Evolutionary conservation across 2,329 filamentous ascomycete species (phyloP), one percentile per base, ranked within the genome.

Genomic region (Coleophoma crateriformis): DNA sequence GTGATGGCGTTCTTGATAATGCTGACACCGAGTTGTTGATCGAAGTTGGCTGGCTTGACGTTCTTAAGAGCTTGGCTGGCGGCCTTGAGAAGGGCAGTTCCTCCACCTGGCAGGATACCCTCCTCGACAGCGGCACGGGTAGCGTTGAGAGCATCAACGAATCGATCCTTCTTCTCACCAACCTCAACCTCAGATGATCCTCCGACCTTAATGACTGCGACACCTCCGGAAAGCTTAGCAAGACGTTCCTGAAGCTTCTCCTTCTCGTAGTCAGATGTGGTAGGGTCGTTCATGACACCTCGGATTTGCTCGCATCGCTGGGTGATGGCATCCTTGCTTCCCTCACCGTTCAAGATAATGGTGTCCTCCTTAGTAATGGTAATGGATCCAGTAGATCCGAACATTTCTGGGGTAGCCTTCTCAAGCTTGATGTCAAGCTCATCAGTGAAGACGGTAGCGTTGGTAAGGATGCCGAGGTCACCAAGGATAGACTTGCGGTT

Each of bases 331-430:
- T 99, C 94, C 82, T 97, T 96, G 85, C 77, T 87, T 58, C 94
- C 94, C 66, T 96, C 90, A 50, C 94, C 94, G 73, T 99, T 99
- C 56, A 99, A 84, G 67, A 99, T 85, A 71, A 99, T 96, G 63
- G 94, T 99, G 74, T 99, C 94, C 77, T 99, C 94, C 83, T 99
- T 99, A 71, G 94, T 99, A 76, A 99, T 97, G 71, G 94, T 97
- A 77, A 99, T 96, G 65, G 91, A 94, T 58, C 94, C 94, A 61
- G 94, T 97, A 52, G 90, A 94, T 61, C 94, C 94, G 67, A 99
- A 89, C 85, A 96, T 88, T 62, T 97, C 94, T 54, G 87, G 79
- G 44, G 91, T 97, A 54, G 89, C 87, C 85, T 97, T 99, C 79
- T 99, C 94, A 50, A 99, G 88, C 84, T 99, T 99, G 72, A 97